Percentiles rank a stretch among this genome's conserved stretches.
phyloP scores from a whole-genome alignment of 2,329 filamentous ascomycete genomes.

The Mycogone perniciosa region DNA sequence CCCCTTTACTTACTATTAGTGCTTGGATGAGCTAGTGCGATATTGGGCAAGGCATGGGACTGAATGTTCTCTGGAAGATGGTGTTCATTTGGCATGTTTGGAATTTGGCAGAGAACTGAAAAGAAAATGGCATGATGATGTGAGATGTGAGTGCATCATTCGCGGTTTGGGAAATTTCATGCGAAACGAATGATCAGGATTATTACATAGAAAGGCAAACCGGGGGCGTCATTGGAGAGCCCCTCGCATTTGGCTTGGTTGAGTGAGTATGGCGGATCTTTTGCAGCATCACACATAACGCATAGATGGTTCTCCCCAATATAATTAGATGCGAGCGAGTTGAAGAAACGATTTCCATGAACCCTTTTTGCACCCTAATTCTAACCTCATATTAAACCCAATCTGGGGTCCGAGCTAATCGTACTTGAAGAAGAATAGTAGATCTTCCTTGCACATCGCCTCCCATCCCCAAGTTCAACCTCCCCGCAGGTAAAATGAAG shows the following conservation, averaged over 20 bases:
- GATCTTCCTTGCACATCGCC: not conserved
- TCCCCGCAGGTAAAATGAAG: too few species aligned
- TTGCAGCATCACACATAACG: not conserved
- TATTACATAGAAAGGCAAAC: not conserved
- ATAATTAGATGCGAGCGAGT: not conserved
- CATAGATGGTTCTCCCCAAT: conserved; percentile 6
- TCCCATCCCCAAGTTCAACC: not conserved
- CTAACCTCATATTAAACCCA: not conserved
- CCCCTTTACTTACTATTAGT: too few species aligned
- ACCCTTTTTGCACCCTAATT: too few species aligned
- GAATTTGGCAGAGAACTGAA: not conserved
- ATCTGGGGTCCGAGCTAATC: not conserved
- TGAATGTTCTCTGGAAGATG: not conserved
- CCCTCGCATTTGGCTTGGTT: too few species aligned
- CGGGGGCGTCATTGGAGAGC: too few species aligned
- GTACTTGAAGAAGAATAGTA: not conserved
- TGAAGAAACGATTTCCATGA: too few species aligned
- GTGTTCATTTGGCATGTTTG: not conserved
- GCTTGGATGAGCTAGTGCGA: not conserved
- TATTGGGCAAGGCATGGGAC: not conserved
- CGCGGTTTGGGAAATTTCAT: too few species aligned
- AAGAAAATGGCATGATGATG: not conserved
- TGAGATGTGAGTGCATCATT: too few species aligned
- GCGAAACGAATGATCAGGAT: too few species aligned
- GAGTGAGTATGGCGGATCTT: too few species aligned